Evolutionary conservation across 352 stramenopile species (phyloP).

Genomic region (Peronospora farinosa): DNA sequence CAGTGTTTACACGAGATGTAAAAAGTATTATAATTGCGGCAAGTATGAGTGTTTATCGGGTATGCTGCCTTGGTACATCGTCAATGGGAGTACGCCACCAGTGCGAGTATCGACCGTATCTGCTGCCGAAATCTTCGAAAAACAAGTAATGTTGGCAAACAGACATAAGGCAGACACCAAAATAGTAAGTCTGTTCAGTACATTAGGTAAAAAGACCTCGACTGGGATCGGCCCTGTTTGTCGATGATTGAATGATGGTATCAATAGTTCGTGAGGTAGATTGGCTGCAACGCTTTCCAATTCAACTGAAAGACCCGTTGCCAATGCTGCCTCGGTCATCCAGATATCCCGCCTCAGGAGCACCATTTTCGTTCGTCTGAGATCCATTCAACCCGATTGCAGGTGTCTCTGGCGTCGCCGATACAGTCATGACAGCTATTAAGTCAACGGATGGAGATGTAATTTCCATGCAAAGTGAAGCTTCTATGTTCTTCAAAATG

Average conservation of each 20-base stretch:
- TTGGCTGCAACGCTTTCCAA: conserved; percentile 1
- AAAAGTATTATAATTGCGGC: no score
- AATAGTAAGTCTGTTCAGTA: conserved; percentile 26
- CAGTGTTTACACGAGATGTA: no score
- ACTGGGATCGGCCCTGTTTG: conserved; percentile 6
- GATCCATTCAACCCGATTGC: conserved; percentile 29
- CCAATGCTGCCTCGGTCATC: conserved; percentile 31
- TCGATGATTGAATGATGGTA: conserved; percentile 16
- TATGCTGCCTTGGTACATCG: no score
- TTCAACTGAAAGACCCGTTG: conserved; percentile 35
- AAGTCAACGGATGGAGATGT: conserved; percentile 49
- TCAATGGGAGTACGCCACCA: no score
- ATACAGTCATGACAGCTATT: conserved; percentile 57
- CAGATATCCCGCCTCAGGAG: conserved; percentile 16
- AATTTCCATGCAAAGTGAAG: conserved; percentile 47
- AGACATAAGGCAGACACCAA: conserved; percentile 8
- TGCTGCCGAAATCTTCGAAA: no score
- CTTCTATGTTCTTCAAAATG: conserved; percentile 39
- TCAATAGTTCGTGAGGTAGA: conserved; percentile 16
- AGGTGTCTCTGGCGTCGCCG: conserved; percentile 19
- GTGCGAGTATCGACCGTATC: no score
- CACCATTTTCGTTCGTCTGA: conserved; percentile 31
- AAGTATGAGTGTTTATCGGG: no score
- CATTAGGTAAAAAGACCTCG: conserved; percentile 28
- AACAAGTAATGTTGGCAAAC: no score